These are phyloP conservation scores for Talaromyces marneffei DNA, from an alignment of 2,329 filamentous ascomycete species.

Conservation along the genomic window DNA sequence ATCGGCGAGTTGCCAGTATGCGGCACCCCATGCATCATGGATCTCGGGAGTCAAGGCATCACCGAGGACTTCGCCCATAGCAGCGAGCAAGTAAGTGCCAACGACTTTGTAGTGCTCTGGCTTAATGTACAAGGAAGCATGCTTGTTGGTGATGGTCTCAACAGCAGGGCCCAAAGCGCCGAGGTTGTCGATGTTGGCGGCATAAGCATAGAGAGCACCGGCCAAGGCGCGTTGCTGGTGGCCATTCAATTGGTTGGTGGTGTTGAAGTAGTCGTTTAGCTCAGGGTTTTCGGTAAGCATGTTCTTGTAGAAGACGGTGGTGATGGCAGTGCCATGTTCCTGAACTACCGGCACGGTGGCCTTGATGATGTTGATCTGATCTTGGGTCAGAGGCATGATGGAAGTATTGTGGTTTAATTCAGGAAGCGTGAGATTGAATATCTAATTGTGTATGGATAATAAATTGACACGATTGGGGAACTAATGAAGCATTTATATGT, in stretches of 20 bases:
- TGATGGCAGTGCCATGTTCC: conserved; percentile 63
- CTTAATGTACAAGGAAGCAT: conserved; percentile 60
- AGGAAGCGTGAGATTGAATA: background rate
- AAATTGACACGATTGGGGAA: background rate
- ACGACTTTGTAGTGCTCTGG: conserved; percentile 65
- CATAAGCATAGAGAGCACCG: conserved; percentile 61
- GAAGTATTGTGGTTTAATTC: background rate
- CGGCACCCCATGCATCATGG: conserved; percentile 60
- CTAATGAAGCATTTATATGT: background rate
- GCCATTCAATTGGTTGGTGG: conserved; percentile 60
- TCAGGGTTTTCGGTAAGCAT: conserved; percentile 61
- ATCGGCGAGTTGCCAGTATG: conserved; percentile 66
- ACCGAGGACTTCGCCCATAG: conserved; percentile 62
- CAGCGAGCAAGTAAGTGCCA: conserved; percentile 58
- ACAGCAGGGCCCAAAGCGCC: conserved; percentile 49
- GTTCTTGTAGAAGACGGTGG: conserved; percentile 65
- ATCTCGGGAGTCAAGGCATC: conserved; percentile 59
- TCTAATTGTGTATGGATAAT: background rate
- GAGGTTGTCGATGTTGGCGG: conserved; percentile 63
- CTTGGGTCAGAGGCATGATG: conserved; percentile 48
- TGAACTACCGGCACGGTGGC: conserved; percentile 64
- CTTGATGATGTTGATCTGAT: conserved; percentile 61
- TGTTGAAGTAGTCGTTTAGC: conserved; percentile 66
- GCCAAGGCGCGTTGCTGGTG: conserved; percentile 65
- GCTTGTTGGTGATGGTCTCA: conserved; percentile 68